A percentile compares a stretch with the other conserved stretches of the same genome.
Evolutionary conservation across 129 eudicot species (phyloP).

Genomic region (Rutidosis leptorrhynchoides): DNA sequence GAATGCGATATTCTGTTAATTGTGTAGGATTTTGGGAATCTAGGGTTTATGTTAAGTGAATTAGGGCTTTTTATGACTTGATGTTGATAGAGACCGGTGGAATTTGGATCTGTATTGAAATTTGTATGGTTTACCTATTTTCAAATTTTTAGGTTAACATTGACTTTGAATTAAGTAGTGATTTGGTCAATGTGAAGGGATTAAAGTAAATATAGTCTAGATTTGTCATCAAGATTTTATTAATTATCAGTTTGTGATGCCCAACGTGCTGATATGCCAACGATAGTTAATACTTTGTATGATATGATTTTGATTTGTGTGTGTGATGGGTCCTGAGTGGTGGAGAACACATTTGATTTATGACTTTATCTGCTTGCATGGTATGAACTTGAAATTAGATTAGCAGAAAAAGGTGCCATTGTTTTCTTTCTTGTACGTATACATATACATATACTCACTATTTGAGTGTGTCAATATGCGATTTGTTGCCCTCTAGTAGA

Average conservation of each 20-base stretch:
- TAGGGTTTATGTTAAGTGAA: slow-evolving; percentile 25
- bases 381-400: too few relatives aligned
- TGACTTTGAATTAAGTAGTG: neutral
- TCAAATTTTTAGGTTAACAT: neutral
- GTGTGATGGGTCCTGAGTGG: neutral
- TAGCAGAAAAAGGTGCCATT: too few relatives aligned
- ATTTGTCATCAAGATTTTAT: too few relatives aligned
- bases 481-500: neutral
- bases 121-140: neutral
- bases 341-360: too few relatives aligned
- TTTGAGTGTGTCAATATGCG: neutral
- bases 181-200: neutral
- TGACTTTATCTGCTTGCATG: too few relatives aligned
- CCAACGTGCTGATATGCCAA: neutral
- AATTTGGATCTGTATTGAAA: slow-evolving; percentile 4
- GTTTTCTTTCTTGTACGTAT: too few relatives aligned
- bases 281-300: neutral
- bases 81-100: slow-evolving; percentile 4
- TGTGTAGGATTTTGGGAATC: slow-evolving; percentile 20
- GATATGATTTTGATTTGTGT: neutral
- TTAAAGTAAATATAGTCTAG: neutral
- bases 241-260: neutral
- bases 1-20: neutral
- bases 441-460: neutral
- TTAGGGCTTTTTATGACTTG: slow-evolving; percentile 22